Percentiles rank a stretch among this genome's conserved stretches.
Conservation (phyloP, 176 grass and related monocot genomes). For the Ensete glaucum region DNA sequence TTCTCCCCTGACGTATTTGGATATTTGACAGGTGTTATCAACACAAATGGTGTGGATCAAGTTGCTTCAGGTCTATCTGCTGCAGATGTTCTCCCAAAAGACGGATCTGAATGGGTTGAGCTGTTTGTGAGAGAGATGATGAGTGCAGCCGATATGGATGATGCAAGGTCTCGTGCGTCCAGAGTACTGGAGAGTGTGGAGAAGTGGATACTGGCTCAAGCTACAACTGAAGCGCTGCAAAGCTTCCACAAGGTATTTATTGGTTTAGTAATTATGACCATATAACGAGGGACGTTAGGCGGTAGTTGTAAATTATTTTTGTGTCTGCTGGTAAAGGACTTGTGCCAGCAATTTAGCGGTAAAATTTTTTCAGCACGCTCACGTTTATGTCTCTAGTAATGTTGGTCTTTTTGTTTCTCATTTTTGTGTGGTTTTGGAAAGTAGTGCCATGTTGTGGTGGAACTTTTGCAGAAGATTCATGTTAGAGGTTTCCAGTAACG, state of each 20-base stretch:
- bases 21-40: neutral
- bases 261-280: neutral
- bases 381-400: too few relatives aligned
- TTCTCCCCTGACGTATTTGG: neutral
- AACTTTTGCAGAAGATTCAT: too few relatives aligned
- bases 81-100: neutral
- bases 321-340: too few relatives aligned
- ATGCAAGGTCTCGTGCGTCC: constrained; percentile 39
- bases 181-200: constrained; percentile 38
- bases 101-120: constrained; percentile 37
- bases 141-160: constrained; percentile 31
- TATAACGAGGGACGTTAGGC: too few relatives aligned
- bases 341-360: too few relatives aligned
- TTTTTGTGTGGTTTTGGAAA: too few relatives aligned
- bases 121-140: constrained; percentile 48
- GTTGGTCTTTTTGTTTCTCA: too few relatives aligned
- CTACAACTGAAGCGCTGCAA: constrained; percentile 7
- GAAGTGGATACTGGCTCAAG: constrained; percentile 14
- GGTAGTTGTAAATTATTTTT: too few relatives aligned
- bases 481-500: too few relatives aligned
- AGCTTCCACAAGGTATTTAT: constrained; percentile 32
- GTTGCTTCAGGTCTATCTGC: neutral
- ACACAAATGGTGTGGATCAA: neutral
- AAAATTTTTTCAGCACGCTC: too few relatives aligned
- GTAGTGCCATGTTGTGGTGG: too few relatives aligned